Evolutionary conservation across 345 rosid genomes (phyloP), one percentile per base, ranked within the genome.

Genomic region (Linum usitatissimum): DNA sequence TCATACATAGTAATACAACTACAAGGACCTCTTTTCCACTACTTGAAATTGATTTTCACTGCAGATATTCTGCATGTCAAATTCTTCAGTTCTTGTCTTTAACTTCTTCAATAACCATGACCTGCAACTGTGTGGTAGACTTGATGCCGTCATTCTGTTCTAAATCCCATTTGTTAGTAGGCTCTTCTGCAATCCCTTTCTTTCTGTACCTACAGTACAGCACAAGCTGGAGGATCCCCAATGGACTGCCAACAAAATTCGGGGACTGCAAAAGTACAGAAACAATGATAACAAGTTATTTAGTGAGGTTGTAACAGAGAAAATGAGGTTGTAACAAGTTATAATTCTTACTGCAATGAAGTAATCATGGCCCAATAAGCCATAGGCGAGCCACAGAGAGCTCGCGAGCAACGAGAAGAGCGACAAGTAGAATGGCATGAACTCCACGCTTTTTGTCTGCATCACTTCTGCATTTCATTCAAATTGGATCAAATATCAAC

Each of bases 391-490:
- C 96, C 96, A 89, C 28, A 83, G 73, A 15, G 84, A 65, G 65
- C 86, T 85, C 48, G 96, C 74, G 9, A 87, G 57, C 73, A 89
- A 85, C 39, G 98, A 79, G 84, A 82, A 87, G 65, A 92, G 74
- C 39, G 97, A 89, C 66, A 88, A 66, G 73, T 83, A 78, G 77
- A 91, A 91, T 0, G 98, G 95, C 96, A 92, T 92, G 85, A 80
- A 88, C 63, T 92, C 93, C 73, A 84, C 95, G 36, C 96, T 88
- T 73, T 80, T 84, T 10, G 95, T 86, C 69, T 49, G 62, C 39
- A 91, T 81, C 70, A 88, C 96, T 68, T 88, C 98, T 86, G 87
- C 82, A 74, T 61, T 64, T 39, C 28, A 23, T 23, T 23, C 28
- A 2, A 23, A 64, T 40, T 57, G 8, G 31, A 23, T 19, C 15